Conservation (phyloP, 176 grass and related monocot species). For the Themeda triandra region DNA sequence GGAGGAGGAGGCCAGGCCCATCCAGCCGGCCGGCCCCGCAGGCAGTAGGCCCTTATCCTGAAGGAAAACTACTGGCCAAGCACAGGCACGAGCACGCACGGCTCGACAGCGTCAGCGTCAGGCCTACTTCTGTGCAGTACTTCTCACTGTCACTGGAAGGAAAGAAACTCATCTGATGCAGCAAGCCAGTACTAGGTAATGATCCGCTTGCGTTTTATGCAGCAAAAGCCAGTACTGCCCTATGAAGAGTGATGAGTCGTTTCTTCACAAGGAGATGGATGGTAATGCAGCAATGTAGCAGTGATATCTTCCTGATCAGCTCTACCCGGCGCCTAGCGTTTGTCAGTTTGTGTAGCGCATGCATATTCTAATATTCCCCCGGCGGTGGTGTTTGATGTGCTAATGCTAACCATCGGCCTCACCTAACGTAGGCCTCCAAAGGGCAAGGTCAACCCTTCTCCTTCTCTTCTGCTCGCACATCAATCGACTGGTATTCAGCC, state of each 20-base stretch:
- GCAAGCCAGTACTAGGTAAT: slow-evolving; percentile 6
- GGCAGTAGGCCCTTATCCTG: not conserved
- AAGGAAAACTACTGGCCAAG: not conserved
- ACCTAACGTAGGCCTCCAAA: slow-evolving; percentile 26
- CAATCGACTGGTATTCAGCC: too few species aligned
- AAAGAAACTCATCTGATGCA: not conserved
- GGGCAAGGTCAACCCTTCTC: slow-evolving; percentile 44
- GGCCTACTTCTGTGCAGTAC: not conserved
- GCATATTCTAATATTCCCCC: not conserved
- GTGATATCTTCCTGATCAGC: not conserved
- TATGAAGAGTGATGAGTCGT: too few species aligned
- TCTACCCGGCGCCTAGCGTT: not conserved
- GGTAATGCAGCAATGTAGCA: not conserved
- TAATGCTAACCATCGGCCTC: slow-evolving; percentile 29
- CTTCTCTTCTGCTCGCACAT: slow-evolving; percentile 34
- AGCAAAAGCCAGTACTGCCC: too few species aligned
- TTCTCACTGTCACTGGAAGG: not conserved
- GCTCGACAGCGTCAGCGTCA: slow-evolving; percentile 31
- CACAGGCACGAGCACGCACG: not conserved
- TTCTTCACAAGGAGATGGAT: not conserved
- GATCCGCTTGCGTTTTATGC: slow-evolving; percentile 13
- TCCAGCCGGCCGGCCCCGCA: too few species aligned
- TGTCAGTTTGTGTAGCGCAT: not conserved
- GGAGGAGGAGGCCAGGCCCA: too few species aligned
- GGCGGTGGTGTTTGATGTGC: slow-evolving; percentile 8